Percentiles rank a stretch among this genome's conserved stretches.
Conservation (phyloP, 2,329 filamentous ascomycete species). For the Elsinoe australis region DNA sequence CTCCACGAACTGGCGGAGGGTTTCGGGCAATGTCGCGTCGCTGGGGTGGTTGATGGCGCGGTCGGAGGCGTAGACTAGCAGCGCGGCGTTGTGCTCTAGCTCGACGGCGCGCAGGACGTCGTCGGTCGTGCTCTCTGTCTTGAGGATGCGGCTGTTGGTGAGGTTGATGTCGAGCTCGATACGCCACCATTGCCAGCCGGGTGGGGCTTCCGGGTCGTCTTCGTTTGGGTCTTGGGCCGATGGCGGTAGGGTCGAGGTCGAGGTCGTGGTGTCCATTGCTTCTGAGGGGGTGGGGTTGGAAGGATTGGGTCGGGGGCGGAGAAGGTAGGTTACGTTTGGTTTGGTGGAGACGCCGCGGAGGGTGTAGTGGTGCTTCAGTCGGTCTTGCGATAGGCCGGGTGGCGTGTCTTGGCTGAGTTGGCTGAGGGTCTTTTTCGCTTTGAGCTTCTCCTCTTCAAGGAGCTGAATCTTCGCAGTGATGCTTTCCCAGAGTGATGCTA, state of each 20-base stretch:
- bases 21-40: constrained; percentile 12
- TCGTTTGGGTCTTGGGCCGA: constrained; percentile 20
- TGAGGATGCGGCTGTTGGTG: constrained; percentile 32
- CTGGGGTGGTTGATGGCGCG: constrained; percentile 23
- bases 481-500: constrained; percentile 29
- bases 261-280: constrained; percentile 19
- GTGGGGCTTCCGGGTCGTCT: constrained; percentile 28
- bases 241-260: constrained; percentile 24
- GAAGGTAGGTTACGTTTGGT: constrained; percentile 50
- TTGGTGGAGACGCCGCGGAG: constrained; percentile 53
- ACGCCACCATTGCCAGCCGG: constrained; percentile 49
- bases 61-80: constrained; percentile 55
- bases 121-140: constrained; percentile 33
- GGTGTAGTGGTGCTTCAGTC: constrained; percentile 44
- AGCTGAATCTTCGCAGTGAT: constrained; percentile 28
- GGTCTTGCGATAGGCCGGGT: constrained; percentile 20
- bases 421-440: constrained; percentile 26
- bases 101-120: constrained; percentile 46
- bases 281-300: constrained; percentile 21
- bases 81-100: constrained; percentile 45
- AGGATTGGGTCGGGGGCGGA: constrained; percentile 31
- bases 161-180: constrained; percentile 44
- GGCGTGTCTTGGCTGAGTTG: constrained; percentile 25
- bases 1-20: constrained; percentile 17
- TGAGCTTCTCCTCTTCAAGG: constrained; percentile 27